Evolutionary conservation across 2,329 filamentous ascomycete species (phyloP).

Genomic region (Sporothrix phasma): DNA sequence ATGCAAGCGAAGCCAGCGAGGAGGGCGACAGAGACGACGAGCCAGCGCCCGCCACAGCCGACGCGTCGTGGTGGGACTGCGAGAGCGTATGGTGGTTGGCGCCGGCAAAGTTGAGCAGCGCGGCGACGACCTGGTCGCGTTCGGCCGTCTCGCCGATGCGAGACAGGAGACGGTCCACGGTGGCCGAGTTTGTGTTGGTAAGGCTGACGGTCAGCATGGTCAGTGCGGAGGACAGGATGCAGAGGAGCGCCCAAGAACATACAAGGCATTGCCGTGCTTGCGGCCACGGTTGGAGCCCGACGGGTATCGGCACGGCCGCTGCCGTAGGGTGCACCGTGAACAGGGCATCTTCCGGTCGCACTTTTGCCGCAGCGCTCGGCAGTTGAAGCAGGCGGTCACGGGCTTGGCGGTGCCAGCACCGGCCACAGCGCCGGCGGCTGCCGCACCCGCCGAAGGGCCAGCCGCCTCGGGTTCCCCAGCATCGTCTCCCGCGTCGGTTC

Average conservation of each 20-base stretch:
- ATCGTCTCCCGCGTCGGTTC: not conserved
- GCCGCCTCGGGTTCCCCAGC: not conserved
- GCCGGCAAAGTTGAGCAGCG: constrained; percentile 18
- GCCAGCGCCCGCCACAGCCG: not conserved
- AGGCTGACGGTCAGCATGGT: not conserved
- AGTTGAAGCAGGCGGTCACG: constrained; percentile 19
- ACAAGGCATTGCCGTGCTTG: constrained; percentile 21
- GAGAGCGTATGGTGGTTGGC: constrained; percentile 5
- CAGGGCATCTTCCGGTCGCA: constrained; percentile 19
- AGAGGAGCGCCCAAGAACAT: not conserved
- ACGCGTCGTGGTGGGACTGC: not conserved
- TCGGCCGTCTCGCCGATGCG: constrained; percentile 21
- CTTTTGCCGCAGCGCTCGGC: constrained; percentile 16
- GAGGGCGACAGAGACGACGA: not conserved
- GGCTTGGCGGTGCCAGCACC: constrained; percentile 12
- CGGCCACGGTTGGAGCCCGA: constrained; percentile 19
- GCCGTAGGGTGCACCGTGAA: constrained; percentile 14
- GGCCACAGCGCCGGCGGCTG: not conserved
- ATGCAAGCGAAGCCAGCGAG: not conserved
- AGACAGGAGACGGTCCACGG: constrained; percentile 21
- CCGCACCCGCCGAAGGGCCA: not conserved
- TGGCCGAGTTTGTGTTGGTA: constrained; percentile 18
- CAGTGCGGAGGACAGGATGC: not conserved
- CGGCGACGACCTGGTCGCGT: constrained; percentile 20
- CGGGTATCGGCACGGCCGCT: constrained; percentile 18